Evolutionary conservation across 2,329 filamentous ascomycete genomes (phyloP).

Genomic region (Elsinoe australis): DNA sequence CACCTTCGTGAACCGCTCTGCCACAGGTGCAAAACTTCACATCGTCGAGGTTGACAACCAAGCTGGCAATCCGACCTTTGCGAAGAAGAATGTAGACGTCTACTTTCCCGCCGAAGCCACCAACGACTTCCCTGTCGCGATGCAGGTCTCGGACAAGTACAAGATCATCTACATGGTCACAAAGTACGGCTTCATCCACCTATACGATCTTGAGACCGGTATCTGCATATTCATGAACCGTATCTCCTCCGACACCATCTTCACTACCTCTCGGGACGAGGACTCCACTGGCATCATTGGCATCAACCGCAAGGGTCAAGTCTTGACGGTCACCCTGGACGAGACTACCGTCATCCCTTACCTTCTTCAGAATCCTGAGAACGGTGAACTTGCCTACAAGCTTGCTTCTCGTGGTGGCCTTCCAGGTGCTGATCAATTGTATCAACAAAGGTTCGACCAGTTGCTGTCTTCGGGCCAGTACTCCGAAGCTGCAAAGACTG

Average conservation of each 20-base stretch:
- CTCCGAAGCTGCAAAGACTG: constrained; percentile 85
- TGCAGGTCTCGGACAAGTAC: constrained; percentile 95
- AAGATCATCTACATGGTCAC: constrained; percentile 95
- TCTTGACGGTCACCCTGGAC: constrained; percentile 87
- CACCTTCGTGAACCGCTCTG: constrained; percentile 87
- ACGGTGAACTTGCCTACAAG: constrained; percentile 88
- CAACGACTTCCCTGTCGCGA: constrained; percentile 95
- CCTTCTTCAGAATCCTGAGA: constrained; percentile 91
- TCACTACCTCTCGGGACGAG: constrained; percentile 79
- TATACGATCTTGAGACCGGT: constrained; percentile 94
- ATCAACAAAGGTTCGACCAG: constrained; percentile 86
- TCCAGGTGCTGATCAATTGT: constrained; percentile 87
- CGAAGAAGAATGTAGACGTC: constrained; percentile 94
- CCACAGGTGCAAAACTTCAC: constrained; percentile 87
- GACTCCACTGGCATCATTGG: constrained; percentile 83
- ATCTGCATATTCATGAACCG: constrained; percentile 99
- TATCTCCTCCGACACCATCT: constrained; percentile 98
- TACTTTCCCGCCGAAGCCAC: constrained; percentile 94
- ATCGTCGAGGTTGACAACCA: constrained; percentile 96
- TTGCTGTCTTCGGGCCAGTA: constrained; percentile 74
- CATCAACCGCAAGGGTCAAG: constrained; percentile 96
- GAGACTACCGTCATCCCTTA: constrained; percentile 89
- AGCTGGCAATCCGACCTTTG: constrained; percentile 77
- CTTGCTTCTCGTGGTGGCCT: constrained; percentile 89
- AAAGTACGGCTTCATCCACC: constrained; percentile 97